These are phyloP conservation scores for Ruellia speciosa DNA, from an alignment of 305 asterid species.

Conservation along the genomic window DNA sequence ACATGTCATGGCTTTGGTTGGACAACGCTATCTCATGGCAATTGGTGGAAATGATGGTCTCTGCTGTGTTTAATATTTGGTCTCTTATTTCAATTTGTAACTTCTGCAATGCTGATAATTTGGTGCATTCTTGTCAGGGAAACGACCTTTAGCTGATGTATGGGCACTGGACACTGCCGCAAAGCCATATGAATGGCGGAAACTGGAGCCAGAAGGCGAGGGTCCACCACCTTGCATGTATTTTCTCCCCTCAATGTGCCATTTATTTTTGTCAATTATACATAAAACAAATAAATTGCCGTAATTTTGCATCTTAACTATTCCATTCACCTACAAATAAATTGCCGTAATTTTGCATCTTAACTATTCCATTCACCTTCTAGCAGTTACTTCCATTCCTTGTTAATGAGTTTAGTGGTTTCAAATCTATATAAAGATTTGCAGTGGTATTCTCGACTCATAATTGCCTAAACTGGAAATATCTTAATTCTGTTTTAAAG, in stretches of 20 bases:
- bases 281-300: no score
- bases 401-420: not conserved
- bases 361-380: not conserved
- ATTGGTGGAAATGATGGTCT: constrained; percentile 99
- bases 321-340: no score
- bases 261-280: not conserved
- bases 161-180: constrained; percentile 99
- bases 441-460: not conserved
- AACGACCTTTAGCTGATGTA: constrained; percentile 96
- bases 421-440: not conserved
- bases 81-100: constrained; percentile 8
- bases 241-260: constrained; percentile 20
- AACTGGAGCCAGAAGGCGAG: constrained; percentile 99
- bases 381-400: not conserved
- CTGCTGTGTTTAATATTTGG: constrained; percentile 24
- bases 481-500: constrained; percentile 8
- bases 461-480: not conserved
- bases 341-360: not conserved
- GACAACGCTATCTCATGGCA: constrained; percentile 98
- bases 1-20: constrained; percentile 99
- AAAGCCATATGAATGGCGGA: constrained; percentile 99
- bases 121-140: constrained; percentile 47
- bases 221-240: constrained; percentile 98
- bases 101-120: constrained; percentile 15
- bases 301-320: not conserved